Conservation (phyloP, 805 yeast genomes). For the Starmerella floricola region DNA sequence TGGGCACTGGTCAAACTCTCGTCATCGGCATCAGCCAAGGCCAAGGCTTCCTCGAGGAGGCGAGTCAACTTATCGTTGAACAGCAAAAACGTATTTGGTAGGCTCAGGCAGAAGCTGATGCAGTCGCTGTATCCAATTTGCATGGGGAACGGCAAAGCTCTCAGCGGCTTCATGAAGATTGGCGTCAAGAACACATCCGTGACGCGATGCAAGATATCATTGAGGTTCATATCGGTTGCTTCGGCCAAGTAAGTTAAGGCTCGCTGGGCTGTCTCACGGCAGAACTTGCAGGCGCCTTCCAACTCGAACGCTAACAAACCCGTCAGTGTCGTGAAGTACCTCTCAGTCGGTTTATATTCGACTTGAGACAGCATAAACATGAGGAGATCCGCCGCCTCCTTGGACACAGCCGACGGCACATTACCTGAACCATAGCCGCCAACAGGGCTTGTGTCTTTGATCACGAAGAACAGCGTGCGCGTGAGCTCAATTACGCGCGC, state of each 20-base stretch:
- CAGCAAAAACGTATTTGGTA: slow-evolving; percentile 68
- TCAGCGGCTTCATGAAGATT: slow-evolving; percentile 87
- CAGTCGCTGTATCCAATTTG: slow-evolving; percentile 98
- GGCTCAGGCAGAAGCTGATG: slow-evolving; percentile 74
- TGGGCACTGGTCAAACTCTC: slow-evolving; percentile 85
- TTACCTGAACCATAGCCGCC: slow-evolving; percentile 50
- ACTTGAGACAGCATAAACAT: slow-evolving; percentile 39
- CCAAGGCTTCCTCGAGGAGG: slow-evolving; percentile 76
- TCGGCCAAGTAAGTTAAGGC: slow-evolving; percentile 58
- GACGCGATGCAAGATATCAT: slow-evolving; percentile 69
- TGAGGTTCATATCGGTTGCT: slow-evolving; percentile 54
- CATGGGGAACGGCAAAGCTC: slow-evolving; percentile 97
- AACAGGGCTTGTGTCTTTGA: slow-evolving; percentile 44
- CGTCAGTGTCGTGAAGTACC: slow-evolving; percentile 66
- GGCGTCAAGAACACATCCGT: slow-evolving; percentile 77
- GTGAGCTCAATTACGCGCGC: slow-evolving; percentile 73
- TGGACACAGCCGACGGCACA: slow-evolving; percentile 69
- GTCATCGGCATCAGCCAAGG: slow-evolving; percentile 94
- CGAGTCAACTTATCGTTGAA: slow-evolving; percentile 84
- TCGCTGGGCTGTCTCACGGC: slow-evolving; percentile 68
- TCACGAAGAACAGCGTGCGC: slow-evolving; percentile 75
- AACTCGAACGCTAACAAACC: slow-evolving; percentile 88
- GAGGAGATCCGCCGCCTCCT: slow-evolving; percentile 57
- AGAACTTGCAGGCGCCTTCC: slow-evolving; percentile 74
- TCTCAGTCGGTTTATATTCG: slow-evolving; percentile 39